Percentiles rank a stretch among this genome's conserved stretches.
Conservation (phyloP, 768 basidiomycete species). For the Boletus edulis region DNA sequence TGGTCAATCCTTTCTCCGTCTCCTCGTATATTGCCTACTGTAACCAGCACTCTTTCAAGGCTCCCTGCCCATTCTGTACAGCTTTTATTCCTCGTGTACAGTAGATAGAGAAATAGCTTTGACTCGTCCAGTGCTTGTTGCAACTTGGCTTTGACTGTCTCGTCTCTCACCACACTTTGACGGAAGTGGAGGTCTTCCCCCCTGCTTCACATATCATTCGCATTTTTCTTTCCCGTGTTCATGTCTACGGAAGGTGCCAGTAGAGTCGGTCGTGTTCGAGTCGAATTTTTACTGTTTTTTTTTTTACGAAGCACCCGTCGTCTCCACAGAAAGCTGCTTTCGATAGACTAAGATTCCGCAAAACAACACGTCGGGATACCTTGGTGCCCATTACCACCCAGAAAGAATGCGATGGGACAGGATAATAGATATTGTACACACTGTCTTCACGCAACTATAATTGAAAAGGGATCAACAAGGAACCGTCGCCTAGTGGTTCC, state of each 20-base stretch:
- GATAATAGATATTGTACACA: constrained; percentile 17
- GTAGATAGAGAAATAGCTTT: constrained; percentile 42
- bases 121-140: constrained; percentile 41
- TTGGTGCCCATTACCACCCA: constrained; percentile 9
- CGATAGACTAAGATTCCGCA: constrained; percentile 48
- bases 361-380: constrained; percentile 35
- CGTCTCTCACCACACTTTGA: constrained; percentile 21
- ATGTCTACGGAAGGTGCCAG: constrained; percentile 50
- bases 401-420: constrained; percentile 22
- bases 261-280: constrained; percentile 45
- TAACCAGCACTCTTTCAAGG: neutral
- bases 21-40: neutral
- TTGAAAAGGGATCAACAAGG: too few species aligned
- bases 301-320: constrained; percentile 34
- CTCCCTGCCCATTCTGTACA: constrained; percentile 17
- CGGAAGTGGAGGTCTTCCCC: constrained; percentile 11
- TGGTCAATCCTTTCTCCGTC: neutral
- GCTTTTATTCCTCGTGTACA: constrained; percentile 26
- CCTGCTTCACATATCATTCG: constrained; percentile 12
- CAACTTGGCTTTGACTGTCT: constrained; percentile 30
- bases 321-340: constrained; percentile 41
- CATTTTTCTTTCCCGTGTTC: constrained; percentile 25
- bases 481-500: too few species aligned
- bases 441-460: too few species aligned
- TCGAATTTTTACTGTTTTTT: constrained; percentile 30